Conservation (phyloP, 2,329 filamentous ascomycete genomes). For the Cladosporium sp. region DNA sequence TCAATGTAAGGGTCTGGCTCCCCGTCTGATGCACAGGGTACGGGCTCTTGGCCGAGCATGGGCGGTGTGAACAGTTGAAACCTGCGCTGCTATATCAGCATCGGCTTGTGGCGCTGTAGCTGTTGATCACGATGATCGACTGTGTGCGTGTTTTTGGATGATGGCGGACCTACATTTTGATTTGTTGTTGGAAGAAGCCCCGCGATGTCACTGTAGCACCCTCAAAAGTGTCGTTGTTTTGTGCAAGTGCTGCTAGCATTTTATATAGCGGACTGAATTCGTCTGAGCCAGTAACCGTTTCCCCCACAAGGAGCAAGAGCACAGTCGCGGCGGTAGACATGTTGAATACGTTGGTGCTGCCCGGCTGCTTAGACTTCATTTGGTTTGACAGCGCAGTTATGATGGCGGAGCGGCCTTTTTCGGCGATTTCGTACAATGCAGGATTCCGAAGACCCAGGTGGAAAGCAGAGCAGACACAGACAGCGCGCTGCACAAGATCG, state of each 20-base stretch:
- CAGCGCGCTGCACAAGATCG: not conserved
- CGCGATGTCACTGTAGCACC: not conserved
- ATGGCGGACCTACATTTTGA: not conserved
- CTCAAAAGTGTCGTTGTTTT: not conserved
- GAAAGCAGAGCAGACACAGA: slow-evolving; percentile 1
- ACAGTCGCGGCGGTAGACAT: not conserved
- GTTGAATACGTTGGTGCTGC: not conserved
- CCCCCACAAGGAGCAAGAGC: not conserved
- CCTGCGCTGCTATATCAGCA: not conserved
- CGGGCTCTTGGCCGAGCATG: not conserved
- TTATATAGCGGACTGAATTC: not conserved
- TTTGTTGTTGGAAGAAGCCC: not conserved
- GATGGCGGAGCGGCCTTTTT: not conserved
- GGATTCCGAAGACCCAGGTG: not conserved
- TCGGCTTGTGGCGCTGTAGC: not conserved
- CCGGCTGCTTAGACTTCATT: not conserved
- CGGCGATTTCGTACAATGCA: not conserved
- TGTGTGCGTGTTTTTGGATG: not conserved
- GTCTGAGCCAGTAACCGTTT: not conserved
- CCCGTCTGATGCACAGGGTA: not conserved
- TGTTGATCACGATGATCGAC: not conserved
- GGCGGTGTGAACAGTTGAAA: not conserved
- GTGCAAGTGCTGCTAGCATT: slow-evolving; percentile 1
- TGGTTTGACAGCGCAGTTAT: not conserved
- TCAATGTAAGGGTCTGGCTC: not conserved